Base-by-base conservation (phyloP, 106 monocot genomes). In the Dioscorea alata region DNA sequence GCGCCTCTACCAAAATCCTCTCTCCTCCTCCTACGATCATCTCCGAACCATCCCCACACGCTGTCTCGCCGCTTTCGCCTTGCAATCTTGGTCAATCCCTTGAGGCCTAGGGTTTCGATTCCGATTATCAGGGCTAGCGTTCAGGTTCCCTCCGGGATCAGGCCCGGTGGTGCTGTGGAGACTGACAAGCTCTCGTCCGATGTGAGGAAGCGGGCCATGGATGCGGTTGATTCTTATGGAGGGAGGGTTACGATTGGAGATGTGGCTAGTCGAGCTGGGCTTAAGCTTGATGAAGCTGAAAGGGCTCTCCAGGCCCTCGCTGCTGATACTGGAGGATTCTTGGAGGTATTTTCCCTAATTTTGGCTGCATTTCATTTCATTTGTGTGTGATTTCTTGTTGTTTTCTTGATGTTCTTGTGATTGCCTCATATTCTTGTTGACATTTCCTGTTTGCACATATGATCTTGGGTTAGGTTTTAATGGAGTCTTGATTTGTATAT, bases 241-340 rank as follows among this genome's bases (percentile, higher is more conserved):
- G 83, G 90, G 7, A 81, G 93, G 73, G 99, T 99, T 57, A 99
- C 93, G 53, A 81, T 88, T n/a, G 99, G 99, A 24, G 99, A 99
- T 53, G 93, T 99, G 59, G 76, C 93, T 4, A 73, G 84, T 34
- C 68, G 68, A 57, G 83, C 93, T 13, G 97, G 99, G 49, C 67
- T 99, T 12, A 87, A 99, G 81, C 16, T 93, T 50, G 68, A 71
- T n/a, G 85, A 90, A 78, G 83, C 93, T 0, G 93, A 99, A 79
- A 81, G 73, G 58, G 87, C 99, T 49, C 90, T 99, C 4, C 99
- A 99, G 76, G 99, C 99, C 4, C 78, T 99, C 32, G 99, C 99
- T 0, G 81, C 99, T 0, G 99, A 99, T 72, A 85, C 99, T 25
- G 77, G 75, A 13, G 99, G 99, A 60, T 99, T 99, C 74, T 68